These are phyloP conservation scores for Botrytis sinoallii DNA, from an alignment of 2,329 filamentous ascomycete species.

Conservation along the genomic window DNA sequence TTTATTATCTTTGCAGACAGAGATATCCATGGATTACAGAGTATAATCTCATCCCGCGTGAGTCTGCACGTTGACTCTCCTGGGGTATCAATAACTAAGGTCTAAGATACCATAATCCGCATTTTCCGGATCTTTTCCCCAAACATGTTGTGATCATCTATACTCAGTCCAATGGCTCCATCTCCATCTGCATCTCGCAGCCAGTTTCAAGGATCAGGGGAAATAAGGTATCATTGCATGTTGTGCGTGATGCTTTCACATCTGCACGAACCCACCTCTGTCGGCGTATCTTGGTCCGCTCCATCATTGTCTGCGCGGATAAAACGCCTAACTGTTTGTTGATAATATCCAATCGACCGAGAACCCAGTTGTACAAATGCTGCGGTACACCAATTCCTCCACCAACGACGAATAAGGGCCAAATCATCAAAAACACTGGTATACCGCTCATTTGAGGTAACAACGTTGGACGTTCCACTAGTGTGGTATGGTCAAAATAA, in stretches of 20 bases:
- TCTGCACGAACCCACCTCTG: conserved; percentile 18
- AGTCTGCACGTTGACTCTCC: not conserved
- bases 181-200: conserved; percentile 3
- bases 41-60: not conserved
- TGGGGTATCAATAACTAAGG: not conserved
- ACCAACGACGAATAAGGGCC: conserved; percentile 28
- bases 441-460: conserved; percentile 23
- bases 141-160: not conserved
- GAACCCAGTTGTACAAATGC: conserved; percentile 26
- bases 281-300: conserved; percentile 20
- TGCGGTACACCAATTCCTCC: conserved; percentile 27
- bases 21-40: not conserved
- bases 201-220: not conserved
- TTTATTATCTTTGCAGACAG: not conserved
- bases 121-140: not conserved
- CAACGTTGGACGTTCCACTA: not conserved
- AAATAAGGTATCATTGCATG: conserved; percentile 5
- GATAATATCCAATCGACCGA: conserved; percentile 27
- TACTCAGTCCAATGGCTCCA: not conserved
- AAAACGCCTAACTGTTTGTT: conserved; percentile 28
- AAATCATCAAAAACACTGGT: conserved; percentile 27
- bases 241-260: not conserved
- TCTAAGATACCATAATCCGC: not conserved
- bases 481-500: conserved; percentile 19
- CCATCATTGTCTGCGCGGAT: conserved; percentile 24